phyloP scores from a whole-genome alignment of 345 rosid species.

The Clausena lansium region DNA sequence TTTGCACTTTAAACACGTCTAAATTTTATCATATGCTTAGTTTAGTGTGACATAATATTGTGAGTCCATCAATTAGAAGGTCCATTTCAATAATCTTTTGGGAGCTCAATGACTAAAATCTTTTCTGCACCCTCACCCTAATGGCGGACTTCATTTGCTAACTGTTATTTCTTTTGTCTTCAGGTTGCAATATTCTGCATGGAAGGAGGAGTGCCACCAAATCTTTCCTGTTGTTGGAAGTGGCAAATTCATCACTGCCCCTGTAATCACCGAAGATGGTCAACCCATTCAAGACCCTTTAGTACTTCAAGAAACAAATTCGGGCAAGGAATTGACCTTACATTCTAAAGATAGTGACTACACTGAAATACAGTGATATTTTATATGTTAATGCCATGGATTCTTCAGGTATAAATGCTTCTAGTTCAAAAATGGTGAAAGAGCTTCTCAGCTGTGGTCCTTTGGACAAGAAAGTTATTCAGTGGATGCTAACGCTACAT shows the following conservation, averaged over 20 bases:
- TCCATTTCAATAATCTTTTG: constrained; percentile 6
- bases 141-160: constrained; percentile 2
- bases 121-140: constrained; percentile 6
- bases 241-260: constrained; percentile 85
- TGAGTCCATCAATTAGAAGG: neutral
- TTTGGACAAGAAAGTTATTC: constrained; percentile 72
- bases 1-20: neutral
- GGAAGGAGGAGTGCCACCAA: constrained; percentile 77
- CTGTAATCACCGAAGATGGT: constrained; percentile 81
- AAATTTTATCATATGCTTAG: neutral
- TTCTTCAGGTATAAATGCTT: constrained; percentile 32
- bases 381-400: constrained; percentile 13
- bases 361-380: constrained; percentile 12
- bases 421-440: constrained; percentile 50
- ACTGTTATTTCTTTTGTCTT: constrained; percentile 16
- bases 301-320: constrained; percentile 64
- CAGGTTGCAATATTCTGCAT: constrained; percentile 70
- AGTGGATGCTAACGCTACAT: constrained; percentile 88
- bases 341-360: constrained; percentile 19
- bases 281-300: constrained; percentile 80
- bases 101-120: neutral
- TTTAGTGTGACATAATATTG: neutral
- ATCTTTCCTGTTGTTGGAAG: constrained; percentile 87
- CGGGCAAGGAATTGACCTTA: constrained; percentile 33
- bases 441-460: constrained; percentile 51